These are phyloP conservation scores for Piper longum DNA, from an alignment of 164 flowering plant species.

Conservation along the genomic window DNA sequence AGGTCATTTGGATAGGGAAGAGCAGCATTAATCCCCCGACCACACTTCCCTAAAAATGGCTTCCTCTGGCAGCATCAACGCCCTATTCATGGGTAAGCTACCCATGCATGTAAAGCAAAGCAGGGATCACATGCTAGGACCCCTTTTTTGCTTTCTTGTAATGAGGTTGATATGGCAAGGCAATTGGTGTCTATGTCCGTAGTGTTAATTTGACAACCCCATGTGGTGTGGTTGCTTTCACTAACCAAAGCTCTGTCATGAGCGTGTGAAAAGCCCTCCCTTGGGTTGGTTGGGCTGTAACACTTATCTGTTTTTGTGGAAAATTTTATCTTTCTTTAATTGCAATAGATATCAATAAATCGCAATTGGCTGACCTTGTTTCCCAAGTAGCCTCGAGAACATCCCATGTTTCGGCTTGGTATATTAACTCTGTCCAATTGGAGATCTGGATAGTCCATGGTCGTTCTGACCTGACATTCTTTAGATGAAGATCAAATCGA, in stretches of 20 bases:
- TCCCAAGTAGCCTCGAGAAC: neutral
- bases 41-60: too few species aligned
- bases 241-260: neutral
- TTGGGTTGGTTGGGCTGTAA: neutral
- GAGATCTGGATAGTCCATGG: neutral
- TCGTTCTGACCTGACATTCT: neutral
- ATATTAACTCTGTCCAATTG: neutral
- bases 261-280: neutral
- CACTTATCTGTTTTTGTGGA: neutral
- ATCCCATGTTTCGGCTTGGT: neutral
- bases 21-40: too few species aligned
- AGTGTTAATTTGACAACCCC: neutral
- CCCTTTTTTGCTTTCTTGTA: neutral
- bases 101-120: too few species aligned
- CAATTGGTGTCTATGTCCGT: neutral
- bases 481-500: too few species aligned
- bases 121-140: neutral
- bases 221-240: neutral
- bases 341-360: neutral
- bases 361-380: neutral
- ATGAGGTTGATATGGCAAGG: neutral
- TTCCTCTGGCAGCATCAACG: too few species aligned
- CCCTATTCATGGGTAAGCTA: too few species aligned
- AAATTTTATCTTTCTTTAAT: neutral
- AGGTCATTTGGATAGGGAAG: too few species aligned